Percentiles rank a stretch among this genome's conserved stretches.
phyloP scores from a whole-genome alignment of 805 yeast species.

The Wickerhamiella alocasiicola region DNA sequence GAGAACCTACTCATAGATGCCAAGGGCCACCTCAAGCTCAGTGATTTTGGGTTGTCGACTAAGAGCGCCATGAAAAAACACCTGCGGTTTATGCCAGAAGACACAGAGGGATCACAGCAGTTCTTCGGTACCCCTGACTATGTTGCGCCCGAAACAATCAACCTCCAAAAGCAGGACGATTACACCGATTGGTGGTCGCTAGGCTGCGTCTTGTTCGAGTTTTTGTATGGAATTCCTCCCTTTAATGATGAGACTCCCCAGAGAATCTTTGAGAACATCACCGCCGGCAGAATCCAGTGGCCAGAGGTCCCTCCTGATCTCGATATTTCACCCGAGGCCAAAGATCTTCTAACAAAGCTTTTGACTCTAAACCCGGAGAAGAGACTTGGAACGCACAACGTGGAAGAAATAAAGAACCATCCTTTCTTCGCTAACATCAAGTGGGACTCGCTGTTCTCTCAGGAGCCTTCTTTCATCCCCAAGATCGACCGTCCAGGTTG shows the following conservation, averaged over 20 bases:
- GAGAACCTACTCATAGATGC: slow-evolving; percentile 81
- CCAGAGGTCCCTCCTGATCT: slow-evolving; percentile 42
- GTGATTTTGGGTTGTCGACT: slow-evolving; percentile 71
- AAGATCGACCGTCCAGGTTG: slow-evolving; percentile 63
- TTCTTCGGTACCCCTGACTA: slow-evolving; percentile 98
- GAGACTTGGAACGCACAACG: slow-evolving; percentile 65
- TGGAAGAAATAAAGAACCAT: slow-evolving; percentile 66
- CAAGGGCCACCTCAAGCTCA: slow-evolving; percentile 78
- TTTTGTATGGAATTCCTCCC: slow-evolving; percentile 88
- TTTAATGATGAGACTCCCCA: slow-evolving; percentile 76
- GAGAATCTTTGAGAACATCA: slow-evolving; percentile 68
- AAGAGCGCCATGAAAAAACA: slow-evolving; percentile 3
- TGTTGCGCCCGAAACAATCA: slow-evolving; percentile 89
- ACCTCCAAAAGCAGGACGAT: slow-evolving; percentile 70
- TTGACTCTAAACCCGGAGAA: slow-evolving; percentile 49
- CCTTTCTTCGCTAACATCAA: slow-evolving; percentile 57
- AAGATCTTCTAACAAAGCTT: slow-evolving; percentile 55
- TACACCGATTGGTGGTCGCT: slow-evolving; percentile 98
- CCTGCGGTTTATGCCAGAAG: neutral
- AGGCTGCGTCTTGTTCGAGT: slow-evolving; percentile 90
- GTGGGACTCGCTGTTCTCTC: slow-evolving; percentile 66
- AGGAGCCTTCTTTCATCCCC: slow-evolving; percentile 74
- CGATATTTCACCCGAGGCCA: slow-evolving; percentile 49
- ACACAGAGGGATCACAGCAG: slow-evolving; percentile 26
- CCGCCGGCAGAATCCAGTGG: slow-evolving; percentile 70